phyloP scores from a whole-genome alignment of 306 rosid species.

The Vigna reflexopilosa region DNA sequence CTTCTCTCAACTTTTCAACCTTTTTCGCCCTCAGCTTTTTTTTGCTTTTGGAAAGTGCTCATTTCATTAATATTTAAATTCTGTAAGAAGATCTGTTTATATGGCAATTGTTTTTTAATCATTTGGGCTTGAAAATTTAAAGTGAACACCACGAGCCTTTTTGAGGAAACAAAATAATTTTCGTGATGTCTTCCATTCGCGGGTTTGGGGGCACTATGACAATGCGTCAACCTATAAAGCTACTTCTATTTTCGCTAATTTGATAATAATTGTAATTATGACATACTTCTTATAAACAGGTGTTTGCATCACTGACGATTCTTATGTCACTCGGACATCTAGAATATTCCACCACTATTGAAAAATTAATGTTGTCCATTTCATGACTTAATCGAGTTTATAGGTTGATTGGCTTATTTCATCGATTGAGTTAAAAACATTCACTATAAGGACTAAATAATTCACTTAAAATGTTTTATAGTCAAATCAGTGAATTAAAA shows the following conservation, averaged over 20 bases:
- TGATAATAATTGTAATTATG: background rate
- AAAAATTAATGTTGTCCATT: too few relatives aligned
- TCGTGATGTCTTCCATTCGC: background rate
- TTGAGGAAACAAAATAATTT: background rate
- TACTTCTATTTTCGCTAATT: background rate
- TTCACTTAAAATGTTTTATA: too few relatives aligned
- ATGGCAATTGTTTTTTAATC: background rate
- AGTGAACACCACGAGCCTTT: background rate
- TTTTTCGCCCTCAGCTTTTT: slow-evolving; percentile 24
- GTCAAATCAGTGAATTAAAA: too few relatives aligned
- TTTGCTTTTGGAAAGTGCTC: slow-evolving; percentile 27
- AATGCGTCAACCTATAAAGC: background rate
- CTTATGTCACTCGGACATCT: too few relatives aligned
- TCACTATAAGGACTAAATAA: too few relatives aligned
- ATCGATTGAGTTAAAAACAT: too few relatives aligned
- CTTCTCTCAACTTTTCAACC: background rate
- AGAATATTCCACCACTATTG: too few relatives aligned
- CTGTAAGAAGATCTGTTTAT: slow-evolving; percentile 1
- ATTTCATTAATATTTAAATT: slow-evolving; percentile 35
- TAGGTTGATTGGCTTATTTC: too few relatives aligned
- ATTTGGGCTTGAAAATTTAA: background rate
- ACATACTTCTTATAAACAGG: background rate
- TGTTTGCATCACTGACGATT: background rate
- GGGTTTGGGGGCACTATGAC: background rate
- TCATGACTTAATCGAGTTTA: too few relatives aligned